These are phyloP conservation scores for Cystobasidium onofrii DNA, from an alignment of 768 basidiomycete genomes.

Conservation along the genomic window DNA sequence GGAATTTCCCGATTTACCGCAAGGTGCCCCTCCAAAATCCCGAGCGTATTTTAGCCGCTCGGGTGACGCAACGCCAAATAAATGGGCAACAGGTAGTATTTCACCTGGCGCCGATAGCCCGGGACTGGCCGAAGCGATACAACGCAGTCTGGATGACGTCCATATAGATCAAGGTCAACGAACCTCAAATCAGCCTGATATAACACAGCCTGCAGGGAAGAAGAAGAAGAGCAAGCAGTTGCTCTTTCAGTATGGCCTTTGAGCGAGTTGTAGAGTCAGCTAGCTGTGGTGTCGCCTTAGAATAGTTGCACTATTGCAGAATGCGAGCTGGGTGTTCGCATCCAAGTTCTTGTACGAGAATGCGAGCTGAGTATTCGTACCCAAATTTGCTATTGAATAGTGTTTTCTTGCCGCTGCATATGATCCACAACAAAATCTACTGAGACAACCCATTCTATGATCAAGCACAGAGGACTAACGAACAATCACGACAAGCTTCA, in stretches of 20 bases:
- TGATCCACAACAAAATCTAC: not conserved
- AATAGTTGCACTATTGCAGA: too few species aligned
- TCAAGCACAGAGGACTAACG: not conserved
- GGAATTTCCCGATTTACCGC: not conserved
- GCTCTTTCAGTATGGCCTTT: slow-evolving; percentile 18
- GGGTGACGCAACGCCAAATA: not conserved
- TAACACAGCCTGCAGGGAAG: not conserved
- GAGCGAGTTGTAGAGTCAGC: not conserved
- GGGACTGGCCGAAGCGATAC: not conserved
- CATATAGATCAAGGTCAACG: not conserved
- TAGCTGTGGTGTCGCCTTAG: not conserved
- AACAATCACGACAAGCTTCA: not conserved
- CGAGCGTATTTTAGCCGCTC: not conserved
- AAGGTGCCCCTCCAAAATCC: not conserved
- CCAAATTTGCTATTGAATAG: too few species aligned
- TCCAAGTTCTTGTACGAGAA: too few species aligned
- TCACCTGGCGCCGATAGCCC: not conserved
- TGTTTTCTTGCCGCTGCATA: not conserved
- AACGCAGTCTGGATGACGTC: not conserved
- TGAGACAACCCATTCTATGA: not conserved
- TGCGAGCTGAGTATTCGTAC: too few species aligned
- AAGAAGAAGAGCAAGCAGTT: slow-evolving; percentile 25
- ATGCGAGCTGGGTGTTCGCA: too few species aligned
- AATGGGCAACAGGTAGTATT: not conserved
- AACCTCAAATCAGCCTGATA: not conserved